A percentile compares a stretch with the other conserved stretches of the same genome.
Conservation (phyloP, 495 filamentous ascomycete genomes). For the Daldinia vernicosa region DNA sequence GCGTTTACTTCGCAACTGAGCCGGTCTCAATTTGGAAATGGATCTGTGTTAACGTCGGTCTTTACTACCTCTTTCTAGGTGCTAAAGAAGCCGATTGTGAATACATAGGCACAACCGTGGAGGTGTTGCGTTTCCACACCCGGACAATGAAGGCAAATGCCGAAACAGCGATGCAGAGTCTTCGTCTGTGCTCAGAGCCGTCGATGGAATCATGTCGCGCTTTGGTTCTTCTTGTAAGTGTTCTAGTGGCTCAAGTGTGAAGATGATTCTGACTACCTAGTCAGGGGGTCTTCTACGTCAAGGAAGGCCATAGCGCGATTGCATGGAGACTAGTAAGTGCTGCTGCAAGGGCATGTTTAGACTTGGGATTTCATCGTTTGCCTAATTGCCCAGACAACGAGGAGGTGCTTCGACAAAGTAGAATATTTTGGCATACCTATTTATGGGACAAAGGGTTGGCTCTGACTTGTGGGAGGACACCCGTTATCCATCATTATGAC, state of each 20-base stretch:
- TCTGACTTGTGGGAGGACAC: slow-evolving; percentile 67
- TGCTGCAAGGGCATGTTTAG: slow-evolving; percentile 34
- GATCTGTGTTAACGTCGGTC: slow-evolving; percentile 63
- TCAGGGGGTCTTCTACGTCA: slow-evolving; percentile 41
- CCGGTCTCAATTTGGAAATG: slow-evolving; percentile 65
- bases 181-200: slow-evolving; percentile 42
- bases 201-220: slow-evolving; percentile 41
- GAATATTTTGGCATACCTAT: slow-evolving; percentile 71
- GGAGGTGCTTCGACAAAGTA: slow-evolving; percentile 42
- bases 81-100: slow-evolving; percentile 1
- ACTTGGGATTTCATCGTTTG: slow-evolving; percentile 40
- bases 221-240: slow-evolving; percentile 40
- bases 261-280: neutral
- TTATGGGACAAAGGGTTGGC: slow-evolving; percentile 66
- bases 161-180: slow-evolving; percentile 33
- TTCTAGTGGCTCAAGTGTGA: neutral
- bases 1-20: slow-evolving; percentile 67
- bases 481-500: slow-evolving; percentile 69
- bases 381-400: slow-evolving; percentile 40
- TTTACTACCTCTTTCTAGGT: slow-evolving; percentile 65
- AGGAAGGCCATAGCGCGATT: slow-evolving; percentile 40
- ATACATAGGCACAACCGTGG: slow-evolving; percentile 27
- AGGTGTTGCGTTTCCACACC: slow-evolving; percentile 25
- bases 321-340: slow-evolving; percentile 39
- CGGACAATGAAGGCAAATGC: slow-evolving; percentile 16